Conservation (phyloP, 768 basidiomycete species). For the Hirschioporus abietinus region DNA sequence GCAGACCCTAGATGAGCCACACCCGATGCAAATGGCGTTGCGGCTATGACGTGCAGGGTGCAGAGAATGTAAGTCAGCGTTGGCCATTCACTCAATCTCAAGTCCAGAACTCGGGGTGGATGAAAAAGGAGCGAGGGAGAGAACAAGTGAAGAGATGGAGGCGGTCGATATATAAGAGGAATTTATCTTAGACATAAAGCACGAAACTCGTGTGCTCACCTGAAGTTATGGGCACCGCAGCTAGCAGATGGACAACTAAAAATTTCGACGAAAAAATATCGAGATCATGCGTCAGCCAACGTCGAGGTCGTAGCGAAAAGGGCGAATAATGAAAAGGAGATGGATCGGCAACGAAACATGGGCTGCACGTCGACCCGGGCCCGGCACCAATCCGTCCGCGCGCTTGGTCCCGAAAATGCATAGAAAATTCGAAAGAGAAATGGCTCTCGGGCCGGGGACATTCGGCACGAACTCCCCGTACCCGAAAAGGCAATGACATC, state of each 20-base stretch:
- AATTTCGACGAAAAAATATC: constrained; percentile 5
- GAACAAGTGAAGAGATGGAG: constrained; percentile 13
- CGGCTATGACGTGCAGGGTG: constrained; percentile 55
- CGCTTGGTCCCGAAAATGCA: constrained; percentile 3
- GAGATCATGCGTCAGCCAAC: not conserved
- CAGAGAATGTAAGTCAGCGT: constrained; percentile 46
- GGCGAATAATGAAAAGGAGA: not conserved
- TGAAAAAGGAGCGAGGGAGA: constrained; percentile 7
- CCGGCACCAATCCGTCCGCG: constrained; percentile 1
- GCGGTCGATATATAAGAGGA: constrained; percentile 18
- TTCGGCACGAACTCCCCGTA: not conserved
- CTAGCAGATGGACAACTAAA: constrained; percentile 58
- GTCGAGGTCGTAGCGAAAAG: not conserved
- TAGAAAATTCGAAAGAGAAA: not conserved
- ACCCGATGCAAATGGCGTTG: constrained; percentile 72
- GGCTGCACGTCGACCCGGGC: not conserved
- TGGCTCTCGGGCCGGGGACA: not conserved
- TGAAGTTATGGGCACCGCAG: constrained; percentile 83
- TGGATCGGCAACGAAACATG: not conserved
- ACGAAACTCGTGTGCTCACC: constrained; percentile 45
- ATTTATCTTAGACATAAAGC: constrained; percentile 15
- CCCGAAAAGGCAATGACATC: not conserved
- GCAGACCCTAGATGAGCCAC: constrained; percentile 55
- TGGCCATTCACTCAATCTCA: not conserved
- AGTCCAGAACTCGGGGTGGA: constrained; percentile 9